Percentiles rank a stretch among this genome's conserved stretches.
Conservation (phyloP, 805 yeast genomes). For the Teunomyces stri region DNA sequence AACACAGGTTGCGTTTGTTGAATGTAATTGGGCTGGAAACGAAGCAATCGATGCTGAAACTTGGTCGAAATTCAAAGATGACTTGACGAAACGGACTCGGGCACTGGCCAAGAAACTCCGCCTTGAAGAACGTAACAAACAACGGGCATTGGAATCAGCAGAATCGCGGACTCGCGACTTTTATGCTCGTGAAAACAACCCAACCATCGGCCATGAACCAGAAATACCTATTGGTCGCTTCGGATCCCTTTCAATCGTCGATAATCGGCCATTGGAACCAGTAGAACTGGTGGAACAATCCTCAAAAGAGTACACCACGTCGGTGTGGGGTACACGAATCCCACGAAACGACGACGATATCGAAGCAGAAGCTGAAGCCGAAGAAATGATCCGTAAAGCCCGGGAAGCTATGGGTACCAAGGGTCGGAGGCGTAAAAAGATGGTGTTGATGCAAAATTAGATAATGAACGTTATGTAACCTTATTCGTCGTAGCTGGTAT, state of each 20-base stretch:
- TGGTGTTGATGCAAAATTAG: slow-evolving; percentile 23
- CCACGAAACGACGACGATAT: slow-evolving; percentile 39
- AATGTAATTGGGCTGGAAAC: slow-evolving; percentile 70
- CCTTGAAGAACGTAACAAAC: slow-evolving; percentile 60
- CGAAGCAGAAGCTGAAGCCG: slow-evolving; percentile 48
- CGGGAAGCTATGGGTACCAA: slow-evolving; percentile 40
- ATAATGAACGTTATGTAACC: not conserved
- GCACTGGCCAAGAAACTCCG: slow-evolving; percentile 46
- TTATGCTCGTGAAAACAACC: slow-evolving; percentile 56
- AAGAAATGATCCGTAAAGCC: slow-evolving; percentile 51
- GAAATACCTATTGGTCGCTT: slow-evolving; percentile 19
- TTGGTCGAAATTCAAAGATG: slow-evolving; percentile 50
- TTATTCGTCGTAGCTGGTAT: slow-evolving; percentile 16
- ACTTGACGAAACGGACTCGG: slow-evolving; percentile 56
- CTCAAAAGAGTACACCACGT: slow-evolving; percentile 37
- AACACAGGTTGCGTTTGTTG: slow-evolving; percentile 77
- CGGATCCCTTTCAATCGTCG: slow-evolving; percentile 38
- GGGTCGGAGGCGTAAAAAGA: slow-evolving; percentile 39
- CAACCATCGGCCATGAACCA: slow-evolving; percentile 15
- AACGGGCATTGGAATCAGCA: slow-evolving; percentile 53
- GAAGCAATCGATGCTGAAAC: slow-evolving; percentile 30
- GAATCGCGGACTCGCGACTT: slow-evolving; percentile 59
- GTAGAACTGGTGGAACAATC: too few species aligned
- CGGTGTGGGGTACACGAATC: slow-evolving; percentile 78
- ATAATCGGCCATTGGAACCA: slow-evolving; percentile 19